A percentile compares a stretch with the other conserved stretches of the same genome.
Evolutionary conservation across 768 basidiomycete species (phyloP).

Genomic region (Chiua virens): DNA sequence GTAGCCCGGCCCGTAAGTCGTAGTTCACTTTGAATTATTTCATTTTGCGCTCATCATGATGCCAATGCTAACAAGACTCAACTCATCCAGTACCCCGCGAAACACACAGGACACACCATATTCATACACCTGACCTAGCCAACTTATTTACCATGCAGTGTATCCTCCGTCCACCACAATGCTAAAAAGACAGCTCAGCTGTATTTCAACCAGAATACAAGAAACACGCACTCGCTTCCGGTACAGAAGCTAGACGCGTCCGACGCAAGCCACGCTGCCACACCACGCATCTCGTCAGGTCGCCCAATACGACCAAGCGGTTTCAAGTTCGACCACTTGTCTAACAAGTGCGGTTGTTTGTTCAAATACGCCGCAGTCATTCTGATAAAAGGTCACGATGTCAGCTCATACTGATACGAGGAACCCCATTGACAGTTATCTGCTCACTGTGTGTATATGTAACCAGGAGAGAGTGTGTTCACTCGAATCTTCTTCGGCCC

Average conservation of each 20-base stretch:
- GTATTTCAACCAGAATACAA: no score
- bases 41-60: no score
- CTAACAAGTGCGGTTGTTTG: slow-evolving; percentile 56
- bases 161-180: slow-evolving; percentile 34
- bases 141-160: slow-evolving; percentile 23
- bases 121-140: no score
- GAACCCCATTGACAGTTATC: slow-evolving; percentile 11
- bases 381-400: slow-evolving; percentile 31
- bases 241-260: slow-evolving; percentile 80
- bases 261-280: slow-evolving; percentile 65
- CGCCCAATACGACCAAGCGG: slow-evolving; percentile 71
- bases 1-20: no score
- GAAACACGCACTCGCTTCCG: slow-evolving; percentile 69
- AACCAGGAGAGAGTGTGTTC: slow-evolving; percentile 74
- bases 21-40: no score
- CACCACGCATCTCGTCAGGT: slow-evolving; percentile 72
- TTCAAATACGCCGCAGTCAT: slow-evolving; percentile 79
- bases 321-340: slow-evolving; percentile 68
- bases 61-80: no score
- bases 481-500: slow-evolving; percentile 66
- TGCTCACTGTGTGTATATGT: slow-evolving; percentile 69
- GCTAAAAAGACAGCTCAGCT: slow-evolving; percentile 5
- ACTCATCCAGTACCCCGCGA: no score
- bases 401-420: slow-evolving; percentile 6
- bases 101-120: no score